Evolutionary conservation across 495 filamentous ascomycete species (phyloP), one percentile per base, ranked within the genome.

Genomic region (Hamigera avellanea): DNA sequence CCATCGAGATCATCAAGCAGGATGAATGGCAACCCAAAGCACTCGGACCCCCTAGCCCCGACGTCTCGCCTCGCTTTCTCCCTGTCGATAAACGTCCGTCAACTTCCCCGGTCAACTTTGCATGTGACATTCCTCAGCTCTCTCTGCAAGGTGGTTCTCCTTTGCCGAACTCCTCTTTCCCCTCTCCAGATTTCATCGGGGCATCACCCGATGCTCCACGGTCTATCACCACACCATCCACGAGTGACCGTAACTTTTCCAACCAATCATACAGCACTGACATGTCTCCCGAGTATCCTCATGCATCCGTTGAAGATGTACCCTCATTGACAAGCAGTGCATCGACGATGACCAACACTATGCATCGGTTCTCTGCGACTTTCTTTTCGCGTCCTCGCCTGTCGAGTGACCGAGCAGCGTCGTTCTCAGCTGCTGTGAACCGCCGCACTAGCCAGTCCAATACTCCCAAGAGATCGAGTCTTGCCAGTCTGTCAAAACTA

Each of bases 241-340:
- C 61, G 33, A 58, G 53, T 12, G 65, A 69, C 23, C 62, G 59
- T 23, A 58, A 57, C 19, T 59, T 61, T 35, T 63, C 57, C 27
- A 61, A 52, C 28, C 52, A 56, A 31, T 59, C 60, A 0, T 58
- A 67, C 79, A 44, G 76, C 70, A 30, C 28, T 2, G 80, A 87
- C 39, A 76, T 79, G 26, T 75, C 74, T 15, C 71, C 53, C 26
- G 64, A 51, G 64, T 78, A 61, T 63, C 74, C 41, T 70, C 80
- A 86, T 35, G 68, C 78, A 14, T 93, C 87, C 6, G 70, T 86
- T 15, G 86, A 93, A 39, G 84, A 87, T 58, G 82, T 89, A 8
- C 87, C 87, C 6, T 93, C 86, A 19, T 58, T 94, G 19, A 87
- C 80, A 13, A 88, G 82, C 57, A 87, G 82, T 52, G 76, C 84